Percentiles rank a stretch among this genome's conserved stretches.
Evolutionary conservation across 371 early-diverging fungal species (phyloP).

Genomic region (Syncephalastrum sp.): DNA sequence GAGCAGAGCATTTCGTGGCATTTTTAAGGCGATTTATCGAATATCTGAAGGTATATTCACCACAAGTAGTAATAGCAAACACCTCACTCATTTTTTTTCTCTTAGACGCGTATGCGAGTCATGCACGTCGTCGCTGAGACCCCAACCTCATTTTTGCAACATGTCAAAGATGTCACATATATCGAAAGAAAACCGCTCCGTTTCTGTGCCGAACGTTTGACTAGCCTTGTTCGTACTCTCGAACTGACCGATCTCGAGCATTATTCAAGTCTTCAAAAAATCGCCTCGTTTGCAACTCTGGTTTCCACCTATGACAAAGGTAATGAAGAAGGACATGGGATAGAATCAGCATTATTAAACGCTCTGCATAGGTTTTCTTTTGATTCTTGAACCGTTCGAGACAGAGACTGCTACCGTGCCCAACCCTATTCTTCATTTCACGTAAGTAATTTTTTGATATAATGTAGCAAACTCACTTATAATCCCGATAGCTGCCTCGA

Average conservation of each 20-base stretch:
- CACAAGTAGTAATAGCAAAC: neutral
- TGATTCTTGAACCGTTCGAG: constrained; percentile 99
- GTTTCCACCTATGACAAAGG: constrained; percentile 96
- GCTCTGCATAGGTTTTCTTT: constrained; percentile 71
- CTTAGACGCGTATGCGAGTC: constrained; percentile 91
- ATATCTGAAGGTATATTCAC: constrained; percentile 84
- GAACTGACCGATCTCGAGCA: constrained; percentile 93
- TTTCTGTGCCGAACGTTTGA: constrained; percentile 93
- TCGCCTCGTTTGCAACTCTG: constrained; percentile 96
- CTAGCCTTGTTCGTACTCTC: constrained; percentile 86
- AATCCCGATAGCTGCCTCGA: constrained; percentile 82
- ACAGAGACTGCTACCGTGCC: constrained; percentile 88
- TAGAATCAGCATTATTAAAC: neutral
- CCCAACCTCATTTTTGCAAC: constrained; percentile 90
- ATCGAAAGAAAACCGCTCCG: constrained; percentile 94
- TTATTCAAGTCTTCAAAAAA: constrained; percentile 76
- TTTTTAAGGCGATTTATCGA: constrained; percentile 97
- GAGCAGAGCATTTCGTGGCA: constrained; percentile 97
- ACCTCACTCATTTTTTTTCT: neutral
- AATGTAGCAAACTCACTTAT: neutral
- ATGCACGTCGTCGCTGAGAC: constrained; percentile 98
- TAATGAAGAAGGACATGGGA: neutral
- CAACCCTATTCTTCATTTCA: constrained; percentile 93
- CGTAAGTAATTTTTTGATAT: constrained; percentile 41
- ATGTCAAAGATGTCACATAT: constrained; percentile 89